Evolutionary conservation across 140 eudicot species (phyloP), one percentile per base, ranked within the genome.

Genomic region (Stevia rebaudiana): DNA sequence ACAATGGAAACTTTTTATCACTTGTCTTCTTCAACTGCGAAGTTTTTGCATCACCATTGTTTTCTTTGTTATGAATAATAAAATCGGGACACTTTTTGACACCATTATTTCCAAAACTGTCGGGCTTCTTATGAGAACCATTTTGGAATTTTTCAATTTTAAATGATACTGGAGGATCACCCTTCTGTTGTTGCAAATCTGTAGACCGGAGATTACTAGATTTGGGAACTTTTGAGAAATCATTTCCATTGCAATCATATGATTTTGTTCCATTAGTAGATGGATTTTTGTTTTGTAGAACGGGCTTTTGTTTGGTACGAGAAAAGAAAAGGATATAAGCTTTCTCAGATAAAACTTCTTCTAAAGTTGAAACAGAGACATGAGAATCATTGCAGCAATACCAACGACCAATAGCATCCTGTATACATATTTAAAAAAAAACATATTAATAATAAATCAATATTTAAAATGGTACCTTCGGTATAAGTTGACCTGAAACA

Each of bases 311-410:
- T 63, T 84, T 80, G 31, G 95, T 77, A 69, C 99, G 99, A 50
- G 90, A 78, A 61, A 85, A 94, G 74, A 94, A 94, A 65, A 94
- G 95, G 30, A 94, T 88, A 72, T 94, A 94, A 11, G 78, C 99
- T 74, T 88, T 94, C 79, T 94, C 99, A 10, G 95, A 81, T 77
- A 82, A 77, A 61, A 94, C 99, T 70, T 94, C 90, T 80, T 88
- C 82, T 72, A 86, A 73, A 37, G 80, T 77, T 66, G 97, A 83
- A 33, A 80, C 78, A 17, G 95, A 77, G 33, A 94, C 94, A 48
- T 62, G 76, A 61, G 96, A 81, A 89, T 94, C 99, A 60, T 94
- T 94, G 86, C 99, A 94, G 85, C 99, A 94, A 74, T 83, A 94
- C 99, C 99, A 94, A 68, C 88, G 85, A 13, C 95, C 95, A 71